Base-by-base conservation (phyloP, 2,329 filamentous ascomycete species). In the Botrytis sinoallii region DNA sequence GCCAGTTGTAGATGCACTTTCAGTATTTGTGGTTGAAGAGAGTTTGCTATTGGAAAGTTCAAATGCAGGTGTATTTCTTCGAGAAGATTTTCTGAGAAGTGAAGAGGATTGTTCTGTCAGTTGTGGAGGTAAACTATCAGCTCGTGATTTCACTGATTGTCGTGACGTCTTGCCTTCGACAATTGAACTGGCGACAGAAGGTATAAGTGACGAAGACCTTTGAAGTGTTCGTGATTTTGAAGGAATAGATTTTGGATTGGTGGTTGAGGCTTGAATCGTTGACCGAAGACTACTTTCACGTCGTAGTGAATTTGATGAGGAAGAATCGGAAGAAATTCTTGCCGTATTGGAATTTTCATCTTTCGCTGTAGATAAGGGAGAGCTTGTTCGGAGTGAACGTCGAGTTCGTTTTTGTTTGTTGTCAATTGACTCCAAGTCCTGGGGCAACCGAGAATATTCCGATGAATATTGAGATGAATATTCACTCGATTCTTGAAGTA, bases 401-500 rank as follows among this genome's bases (percentile, higher is more conserved):
- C 35, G 66, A 68, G 66, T n/a, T 38, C 35, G 35, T 42, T 42
- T 29, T 42, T 42, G 48, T 57, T 57, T 67, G 44, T 40, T 55
- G 22, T 57, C 46, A 29, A 55, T 32, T 57, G 14, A 25, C 67
- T 38, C 35, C 48, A 48, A n/a, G 6, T 72, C 71, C 32, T 60
- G 52, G 14, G 61, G 40, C 52, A 68, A 44, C 48, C 52, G 71
- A 48, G 71, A 68, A 60, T 59, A 57, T 68, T 72, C 63, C 18
- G 48, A 59, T 68, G 66, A 70, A 44, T 70, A 52, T 35, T 70
- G 65, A 38, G 25, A 55, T 22, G 71, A 68, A 18, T 73, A 73
- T 73, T 73, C 66, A 73, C n/a, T 70, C 14, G 71, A 61, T 25
- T 73, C 71, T 55, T 63, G 52, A 22, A 73, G 52, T 16, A 73